phyloP scores from a whole-genome alignment of 768 basidiomycete species.

The Suillus subalutaceus region DNA sequence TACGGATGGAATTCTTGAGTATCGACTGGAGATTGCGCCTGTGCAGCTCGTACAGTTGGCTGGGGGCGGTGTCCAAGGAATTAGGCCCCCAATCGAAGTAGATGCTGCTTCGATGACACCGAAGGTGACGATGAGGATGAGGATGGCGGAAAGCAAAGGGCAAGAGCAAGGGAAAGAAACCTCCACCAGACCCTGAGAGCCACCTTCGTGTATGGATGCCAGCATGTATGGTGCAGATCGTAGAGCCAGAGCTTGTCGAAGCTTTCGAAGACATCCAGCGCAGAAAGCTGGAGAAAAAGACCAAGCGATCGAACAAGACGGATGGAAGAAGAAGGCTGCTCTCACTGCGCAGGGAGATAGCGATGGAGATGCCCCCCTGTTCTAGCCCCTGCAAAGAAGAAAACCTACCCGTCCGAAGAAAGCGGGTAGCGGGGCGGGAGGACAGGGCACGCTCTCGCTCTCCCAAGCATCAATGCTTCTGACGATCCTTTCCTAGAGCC shows the following conservation, averaged over 20 bases:
- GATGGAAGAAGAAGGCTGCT: constrained; percentile 24
- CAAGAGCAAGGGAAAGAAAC: constrained; percentile 40
- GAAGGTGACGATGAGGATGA: constrained; percentile 53
- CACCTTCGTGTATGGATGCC: constrained; percentile 81
- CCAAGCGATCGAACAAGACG: constrained; percentile 36
- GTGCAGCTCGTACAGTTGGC: constrained; percentile 64
- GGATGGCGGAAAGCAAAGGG: constrained; percentile 31
- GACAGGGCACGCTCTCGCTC: neutral
- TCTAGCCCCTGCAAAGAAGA: constrained; percentile 3
- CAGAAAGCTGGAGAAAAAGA: constrained; percentile 54
- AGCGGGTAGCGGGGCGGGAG: neutral
- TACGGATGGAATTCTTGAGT: constrained; percentile 75
- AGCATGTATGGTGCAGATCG: constrained; percentile 71
- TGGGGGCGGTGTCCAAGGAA: constrained; percentile 67
- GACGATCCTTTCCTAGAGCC: neutral
- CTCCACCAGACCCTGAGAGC: constrained; percentile 50
- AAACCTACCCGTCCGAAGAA: neutral
- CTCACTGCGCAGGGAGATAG: constrained; percentile 15
- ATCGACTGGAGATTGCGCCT: constrained; percentile 78
- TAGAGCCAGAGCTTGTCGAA: constrained; percentile 64
- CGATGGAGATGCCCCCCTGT: constrained; percentile 6
- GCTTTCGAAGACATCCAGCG: constrained; percentile 56
- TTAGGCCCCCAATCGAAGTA: constrained; percentile 47
- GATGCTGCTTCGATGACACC: constrained; percentile 52
- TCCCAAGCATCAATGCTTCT: neutral